Evolutionary conservation across 306 rosid species (phyloP).

Genomic region (Cicer bijugum): DNA sequence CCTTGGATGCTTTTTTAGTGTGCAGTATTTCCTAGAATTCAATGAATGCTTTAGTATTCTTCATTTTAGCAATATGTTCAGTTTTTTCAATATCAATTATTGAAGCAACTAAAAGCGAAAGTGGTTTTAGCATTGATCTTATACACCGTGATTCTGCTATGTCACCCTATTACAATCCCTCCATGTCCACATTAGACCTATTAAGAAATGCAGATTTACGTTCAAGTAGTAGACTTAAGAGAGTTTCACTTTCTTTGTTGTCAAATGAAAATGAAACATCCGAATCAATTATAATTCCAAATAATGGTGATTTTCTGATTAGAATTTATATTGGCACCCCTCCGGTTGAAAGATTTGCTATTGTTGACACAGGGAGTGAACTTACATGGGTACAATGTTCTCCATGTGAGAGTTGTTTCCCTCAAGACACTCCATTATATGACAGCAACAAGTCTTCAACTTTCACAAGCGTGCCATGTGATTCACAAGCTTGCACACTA

Average conservation of each 20-base stretch:
- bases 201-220: constrained; percentile 10
- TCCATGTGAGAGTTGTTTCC: constrained; percentile 14
- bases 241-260: not conserved
- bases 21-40: not conserved
- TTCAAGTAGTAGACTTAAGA: not conserved
- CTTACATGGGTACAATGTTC: constrained; percentile 32
- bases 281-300: constrained; percentile 9
- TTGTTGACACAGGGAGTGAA: constrained; percentile 46
- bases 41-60: not conserved
- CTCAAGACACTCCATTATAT: constrained; percentile 25
- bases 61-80: not conserved
- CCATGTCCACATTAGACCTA: not conserved
- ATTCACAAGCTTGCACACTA: constrained; percentile 6
- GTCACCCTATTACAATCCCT: constrained; percentile 41
- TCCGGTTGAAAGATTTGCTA: constrained; percentile 27
- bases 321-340: constrained; percentile 45
- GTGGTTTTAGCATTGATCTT: constrained; percentile 41
- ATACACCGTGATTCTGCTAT: constrained; percentile 40
- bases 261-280: not conserved
- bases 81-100: not conserved
- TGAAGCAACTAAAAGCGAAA: not conserved
- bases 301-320: constrained; percentile 34
- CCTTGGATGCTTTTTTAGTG: not conserved
- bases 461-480: not conserved
- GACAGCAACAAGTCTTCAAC: constrained; percentile 37